phyloP scores from a whole-genome alignment of 148 eudicot species.

The Agrostemma githago region DNA sequence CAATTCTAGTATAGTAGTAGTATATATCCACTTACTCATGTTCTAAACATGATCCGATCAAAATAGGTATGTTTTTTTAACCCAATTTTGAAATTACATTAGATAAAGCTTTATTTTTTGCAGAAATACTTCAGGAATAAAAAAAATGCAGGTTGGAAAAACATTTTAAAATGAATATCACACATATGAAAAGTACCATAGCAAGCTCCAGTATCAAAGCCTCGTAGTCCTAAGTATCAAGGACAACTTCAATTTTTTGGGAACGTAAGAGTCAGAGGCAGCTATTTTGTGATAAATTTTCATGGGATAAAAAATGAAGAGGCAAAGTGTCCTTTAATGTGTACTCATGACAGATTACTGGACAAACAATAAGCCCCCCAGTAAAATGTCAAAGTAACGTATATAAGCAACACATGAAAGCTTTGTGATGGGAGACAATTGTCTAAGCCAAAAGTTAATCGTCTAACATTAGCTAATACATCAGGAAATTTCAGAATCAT shows the following conservation, averaged over 20 bases:
- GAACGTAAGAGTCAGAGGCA: background rate
- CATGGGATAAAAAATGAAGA: background rate
- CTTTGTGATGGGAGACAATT: background rate
- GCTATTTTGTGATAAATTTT: background rate
- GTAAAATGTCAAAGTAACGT: background rate
- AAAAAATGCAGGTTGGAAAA: no score
- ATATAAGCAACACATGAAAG: background rate
- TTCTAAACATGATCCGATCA: no score
- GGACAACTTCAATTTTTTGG: background rate
- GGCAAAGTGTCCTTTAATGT: background rate
- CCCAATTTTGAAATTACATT: no score
- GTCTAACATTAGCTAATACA: constrained; percentile 1
- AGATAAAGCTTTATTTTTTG: no score
- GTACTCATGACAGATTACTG: background rate
- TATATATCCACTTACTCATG: no score
- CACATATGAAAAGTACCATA: no score
- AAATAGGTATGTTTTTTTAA: no score
- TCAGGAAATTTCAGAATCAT: background rate
- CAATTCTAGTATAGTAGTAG: no score
- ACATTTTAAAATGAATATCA: no score
- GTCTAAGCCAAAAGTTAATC: background rate
- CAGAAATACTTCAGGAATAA: no score
- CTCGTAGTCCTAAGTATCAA: no score
- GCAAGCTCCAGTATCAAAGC: no score
- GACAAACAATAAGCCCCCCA: background rate